Conservation (phyloP, 257 asterid genomes). For the Verbascum thapsus region DNA sequence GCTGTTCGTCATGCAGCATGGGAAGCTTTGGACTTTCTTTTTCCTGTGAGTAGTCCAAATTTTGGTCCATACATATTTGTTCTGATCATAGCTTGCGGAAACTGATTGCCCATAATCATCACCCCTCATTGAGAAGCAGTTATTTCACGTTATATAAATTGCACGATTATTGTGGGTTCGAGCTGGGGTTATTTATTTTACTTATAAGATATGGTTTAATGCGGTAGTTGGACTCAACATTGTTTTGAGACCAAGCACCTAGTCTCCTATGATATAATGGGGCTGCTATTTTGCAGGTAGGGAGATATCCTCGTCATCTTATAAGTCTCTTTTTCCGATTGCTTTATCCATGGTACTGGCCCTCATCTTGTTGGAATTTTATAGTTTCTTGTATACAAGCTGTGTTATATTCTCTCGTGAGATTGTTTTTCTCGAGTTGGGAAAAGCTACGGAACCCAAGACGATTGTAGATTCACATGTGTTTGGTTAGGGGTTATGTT, state of each 20-base stretch:
- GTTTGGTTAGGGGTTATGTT: not conserved
- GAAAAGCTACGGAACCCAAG: conserved; percentile 42
- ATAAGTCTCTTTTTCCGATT: conserved; percentile 78
- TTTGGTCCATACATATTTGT: no score
- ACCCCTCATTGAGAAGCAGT: no score
- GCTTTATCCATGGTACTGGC: conserved; percentile 95
- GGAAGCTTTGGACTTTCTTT: conserved; percentile 84
- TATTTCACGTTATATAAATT: no score
- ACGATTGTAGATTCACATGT: conserved; percentile 29
- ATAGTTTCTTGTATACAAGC: conserved; percentile 58
- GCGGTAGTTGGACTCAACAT: no score
- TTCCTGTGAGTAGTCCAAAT: conserved; percentile 66
- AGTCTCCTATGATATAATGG: not conserved
- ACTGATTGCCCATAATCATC: no score
- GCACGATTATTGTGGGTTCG: no score
- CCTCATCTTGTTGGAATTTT: conserved; percentile 94
- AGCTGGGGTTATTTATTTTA: no score
- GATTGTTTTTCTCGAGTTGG: conserved; percentile 55
- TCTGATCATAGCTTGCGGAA: no score
- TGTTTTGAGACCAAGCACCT: not conserved
- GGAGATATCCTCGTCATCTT: conserved; percentile 75
- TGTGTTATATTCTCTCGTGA: conserved; percentile 49
- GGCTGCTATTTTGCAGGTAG: conserved; percentile 52
- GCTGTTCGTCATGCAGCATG: conserved; percentile 98
- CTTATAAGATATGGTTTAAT: no score